Evolutionary conservation across 1,139 yeast genomes (phyloP).

Genomic region (Geotrichum citri-aurantii): DNA sequence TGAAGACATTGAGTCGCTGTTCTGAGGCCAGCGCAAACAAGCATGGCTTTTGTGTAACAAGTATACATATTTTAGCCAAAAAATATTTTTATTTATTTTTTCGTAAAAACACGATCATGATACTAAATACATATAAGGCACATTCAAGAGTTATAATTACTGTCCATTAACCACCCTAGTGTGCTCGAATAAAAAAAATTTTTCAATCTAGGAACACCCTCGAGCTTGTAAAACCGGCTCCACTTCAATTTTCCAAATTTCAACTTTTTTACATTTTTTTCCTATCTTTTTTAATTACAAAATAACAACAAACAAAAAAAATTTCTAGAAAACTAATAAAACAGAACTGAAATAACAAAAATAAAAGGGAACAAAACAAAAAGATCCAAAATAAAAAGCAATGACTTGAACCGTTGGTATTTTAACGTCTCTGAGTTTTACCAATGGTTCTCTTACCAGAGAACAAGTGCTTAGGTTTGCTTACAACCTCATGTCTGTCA

Average conservation of each 20-base stretch:
- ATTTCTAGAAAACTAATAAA: not conserved
- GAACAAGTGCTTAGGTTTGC: slow-evolving; percentile 89
- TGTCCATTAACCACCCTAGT: not conserved
- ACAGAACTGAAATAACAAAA: not conserved
- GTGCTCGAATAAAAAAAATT: too few species aligned
- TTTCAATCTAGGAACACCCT: not conserved
- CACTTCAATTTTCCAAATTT: not conserved
- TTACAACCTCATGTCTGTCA: slow-evolving; percentile 82
- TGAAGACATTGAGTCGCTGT: slow-evolving; percentile 23
- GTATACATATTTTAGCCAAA: not conserved
- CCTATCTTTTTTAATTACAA: not conserved
- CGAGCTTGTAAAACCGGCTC: not conserved
- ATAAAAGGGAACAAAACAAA: not conserved
- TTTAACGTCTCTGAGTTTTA: slow-evolving; percentile 55
- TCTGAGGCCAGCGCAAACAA: not conserved
- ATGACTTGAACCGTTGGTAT: not conserved
- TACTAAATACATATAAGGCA: not conserved
- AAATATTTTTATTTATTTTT: not conserved
- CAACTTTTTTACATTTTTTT: not conserved
- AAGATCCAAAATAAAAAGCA: not conserved
- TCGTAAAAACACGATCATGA: not conserved
- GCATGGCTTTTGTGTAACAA: not conserved
- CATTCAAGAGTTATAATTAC: too few species aligned
- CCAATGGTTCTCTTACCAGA: slow-evolving; percentile 96
- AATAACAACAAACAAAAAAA: not conserved